Evolutionary conservation across 2,329 filamentous ascomycete genomes (phyloP).

Genomic region (Phaeosphaeria sp.): DNA sequence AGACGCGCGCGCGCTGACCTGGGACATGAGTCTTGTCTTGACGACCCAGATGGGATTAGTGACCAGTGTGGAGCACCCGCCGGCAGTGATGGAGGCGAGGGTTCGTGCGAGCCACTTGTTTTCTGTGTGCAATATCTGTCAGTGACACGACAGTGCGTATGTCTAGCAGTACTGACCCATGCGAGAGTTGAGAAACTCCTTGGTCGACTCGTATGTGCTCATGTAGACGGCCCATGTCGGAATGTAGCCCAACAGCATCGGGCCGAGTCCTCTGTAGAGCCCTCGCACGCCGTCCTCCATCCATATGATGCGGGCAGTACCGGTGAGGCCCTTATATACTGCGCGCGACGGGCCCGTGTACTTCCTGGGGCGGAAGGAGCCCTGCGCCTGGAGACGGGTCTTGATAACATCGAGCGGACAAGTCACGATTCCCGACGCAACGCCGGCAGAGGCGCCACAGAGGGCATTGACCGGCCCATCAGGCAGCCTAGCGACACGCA

Average conservation of each 20-base stretch:
- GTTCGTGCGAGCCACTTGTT: slow-evolving; percentile 82
- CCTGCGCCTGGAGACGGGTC: slow-evolving; percentile 95
- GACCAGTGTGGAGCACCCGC: slow-evolving; percentile 88
- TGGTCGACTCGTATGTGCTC: slow-evolving; percentile 91
- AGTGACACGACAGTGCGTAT: slow-evolving; percentile 7
- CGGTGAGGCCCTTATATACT: slow-evolving; percentile 84
- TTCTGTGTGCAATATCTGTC: slow-evolving; percentile 49
- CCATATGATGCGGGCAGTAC: slow-evolving; percentile 87
- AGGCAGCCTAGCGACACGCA: slow-evolving; percentile 57
- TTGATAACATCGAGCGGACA: slow-evolving; percentile 99
- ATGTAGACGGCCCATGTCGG: slow-evolving; percentile 99
- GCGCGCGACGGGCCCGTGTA: slow-evolving; percentile 57
- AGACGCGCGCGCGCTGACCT: slow-evolving; percentile 68
- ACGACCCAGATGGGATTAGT: slow-evolving; percentile 99
- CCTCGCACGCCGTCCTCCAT: slow-evolving; percentile 85
- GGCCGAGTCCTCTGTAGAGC: slow-evolving; percentile 90
- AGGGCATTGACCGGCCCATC: slow-evolving; percentile 75
- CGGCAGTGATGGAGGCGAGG: slow-evolving; percentile 88
- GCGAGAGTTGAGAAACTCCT: slow-evolving; percentile 72
- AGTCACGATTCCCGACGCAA: slow-evolving; percentile 92
- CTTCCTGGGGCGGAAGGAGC: slow-evolving; percentile 71
- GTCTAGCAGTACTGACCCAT: slow-evolving; percentile 53
- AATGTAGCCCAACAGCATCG: slow-evolving; percentile 93
- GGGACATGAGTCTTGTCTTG: slow-evolving; percentile 97
- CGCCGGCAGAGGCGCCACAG: slow-evolving; percentile 85